These are phyloP conservation scores for Yamadazyma jaroonii DNA, from an alignment of 1,139 yeast species.

Conservation along the genomic window DNA sequence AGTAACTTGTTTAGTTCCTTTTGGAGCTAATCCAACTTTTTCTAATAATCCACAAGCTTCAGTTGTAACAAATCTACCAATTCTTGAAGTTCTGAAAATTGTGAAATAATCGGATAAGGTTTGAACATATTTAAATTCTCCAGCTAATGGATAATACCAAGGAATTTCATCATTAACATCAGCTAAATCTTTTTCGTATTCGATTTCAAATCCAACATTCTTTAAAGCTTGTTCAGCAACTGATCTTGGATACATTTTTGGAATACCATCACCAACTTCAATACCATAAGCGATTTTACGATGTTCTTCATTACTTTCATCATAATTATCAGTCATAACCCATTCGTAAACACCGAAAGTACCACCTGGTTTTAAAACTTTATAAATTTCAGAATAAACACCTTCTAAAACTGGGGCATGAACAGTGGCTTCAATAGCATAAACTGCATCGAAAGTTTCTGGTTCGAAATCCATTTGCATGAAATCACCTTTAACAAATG, in stretches of 20 bases:
- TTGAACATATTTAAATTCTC: slow-evolving; percentile 89
- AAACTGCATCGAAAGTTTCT: slow-evolving; percentile 90
- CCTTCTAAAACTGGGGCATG: slow-evolving; percentile 98
- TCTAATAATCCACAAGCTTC: slow-evolving; percentile 79
- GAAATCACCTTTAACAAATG: slow-evolving; percentile 95
- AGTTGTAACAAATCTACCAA: slow-evolving; percentile 87
- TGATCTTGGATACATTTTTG: slow-evolving; percentile 85
- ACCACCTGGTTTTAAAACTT: slow-evolving; percentile 95
- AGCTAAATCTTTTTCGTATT: slow-evolving; percentile 78
- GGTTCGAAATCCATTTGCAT: slow-evolving; percentile 98
- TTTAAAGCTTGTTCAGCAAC: slow-evolving; percentile 88
- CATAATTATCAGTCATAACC: slow-evolving; percentile 96
- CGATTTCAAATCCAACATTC: slow-evolving; percentile 83
- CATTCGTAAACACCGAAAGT: slow-evolving; percentile 97
- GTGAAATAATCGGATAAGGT: slow-evolving; percentile 75
- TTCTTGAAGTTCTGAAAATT: slow-evolving; percentile 79
- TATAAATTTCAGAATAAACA: slow-evolving; percentile 91
- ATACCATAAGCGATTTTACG: slow-evolving; percentile 96
- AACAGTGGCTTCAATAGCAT: slow-evolving; percentile 97
- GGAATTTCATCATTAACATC: slow-evolving; percentile 81
- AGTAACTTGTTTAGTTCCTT: slow-evolving; percentile 90
- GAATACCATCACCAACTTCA: slow-evolving; percentile 98
- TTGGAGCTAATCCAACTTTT: slow-evolving; percentile 83
- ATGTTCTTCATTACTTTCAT: slow-evolving; percentile 82
- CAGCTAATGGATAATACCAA: slow-evolving; percentile 97